Conservation (phyloP, 2,329 filamentous ascomycete species). For the Endoconidiophora polonica region DNA sequence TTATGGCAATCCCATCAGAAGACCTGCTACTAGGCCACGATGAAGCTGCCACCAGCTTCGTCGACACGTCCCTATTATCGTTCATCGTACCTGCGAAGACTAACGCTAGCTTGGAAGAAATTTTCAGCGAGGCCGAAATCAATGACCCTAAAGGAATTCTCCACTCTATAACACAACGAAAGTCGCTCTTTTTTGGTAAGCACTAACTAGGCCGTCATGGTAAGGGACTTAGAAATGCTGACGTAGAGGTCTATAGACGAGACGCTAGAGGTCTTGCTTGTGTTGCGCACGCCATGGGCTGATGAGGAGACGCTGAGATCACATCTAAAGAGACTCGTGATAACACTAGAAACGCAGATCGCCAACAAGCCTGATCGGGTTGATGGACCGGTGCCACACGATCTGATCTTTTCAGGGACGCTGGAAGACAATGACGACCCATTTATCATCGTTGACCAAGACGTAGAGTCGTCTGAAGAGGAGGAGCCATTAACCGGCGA, state of each 20-base stretch:
- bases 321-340: slow-evolving; percentile 43
- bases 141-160: slow-evolving; percentile 31
- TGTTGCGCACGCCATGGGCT: slow-evolving; percentile 46
- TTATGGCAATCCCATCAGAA: slow-evolving; percentile 19
- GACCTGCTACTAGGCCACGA: slow-evolving; percentile 16
- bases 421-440: slow-evolving; percentile 34
- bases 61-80: slow-evolving; percentile 40
- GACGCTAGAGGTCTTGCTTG: slow-evolving; percentile 49
- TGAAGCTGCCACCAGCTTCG: slow-evolving; percentile 27
- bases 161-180: slow-evolving; percentile 42
- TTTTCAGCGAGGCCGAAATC: slow-evolving; percentile 24
- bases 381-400: slow-evolving; percentile 25
- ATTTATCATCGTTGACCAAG: slow-evolving; percentile 32
- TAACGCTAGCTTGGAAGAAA: slow-evolving; percentile 35
- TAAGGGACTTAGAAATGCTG: background rate
- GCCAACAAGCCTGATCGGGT: slow-evolving; percentile 37
- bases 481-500: slow-evolving; percentile 12
- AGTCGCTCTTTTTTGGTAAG: slow-evolving; percentile 55
- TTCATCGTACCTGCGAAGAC: slow-evolving; percentile 44
- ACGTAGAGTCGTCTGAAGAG: slow-evolving; percentile 19
- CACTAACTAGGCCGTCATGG: slow-evolving; percentile 16
- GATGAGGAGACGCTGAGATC: slow-evolving; percentile 39
- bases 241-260: slow-evolving; percentile 41
- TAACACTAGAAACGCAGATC: slow-evolving; percentile 51
- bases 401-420: slow-evolving; percentile 42